Conservation (phyloP, 139 green algal genomes). For the Picochlorum sp. region DNA sequence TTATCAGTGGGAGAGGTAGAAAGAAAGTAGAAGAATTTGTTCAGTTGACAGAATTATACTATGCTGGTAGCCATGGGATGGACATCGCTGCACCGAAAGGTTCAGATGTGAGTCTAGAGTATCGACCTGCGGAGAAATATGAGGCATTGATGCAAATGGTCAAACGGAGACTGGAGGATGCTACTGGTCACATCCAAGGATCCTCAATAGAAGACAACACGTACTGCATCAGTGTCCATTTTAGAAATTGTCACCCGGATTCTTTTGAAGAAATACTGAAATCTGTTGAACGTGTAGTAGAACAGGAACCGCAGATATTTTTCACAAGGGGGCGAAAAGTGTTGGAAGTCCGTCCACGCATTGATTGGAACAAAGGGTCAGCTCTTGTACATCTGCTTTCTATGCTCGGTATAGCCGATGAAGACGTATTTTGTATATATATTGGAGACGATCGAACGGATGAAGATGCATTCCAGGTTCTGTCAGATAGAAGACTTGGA, state of each 20-base stretch:
- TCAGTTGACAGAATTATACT: slow-evolving; percentile 86
- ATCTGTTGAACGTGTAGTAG: slow-evolving; percentile 44
- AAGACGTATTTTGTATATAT: slow-evolving; percentile 80
- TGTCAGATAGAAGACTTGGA: slow-evolving; percentile 18
- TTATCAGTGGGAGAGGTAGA: slow-evolving; percentile 83
- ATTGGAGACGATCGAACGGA: slow-evolving; percentile 96
- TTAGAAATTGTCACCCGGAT: slow-evolving; percentile 67
- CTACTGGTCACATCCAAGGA: slow-evolving; percentile 56
- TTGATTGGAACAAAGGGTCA: slow-evolving; percentile 95
- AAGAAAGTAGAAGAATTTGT: slow-evolving; percentile 93
- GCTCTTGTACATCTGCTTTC: slow-evolving; percentile 84
- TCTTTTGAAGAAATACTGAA: slow-evolving; percentile 50
- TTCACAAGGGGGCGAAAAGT: slow-evolving; percentile 84
- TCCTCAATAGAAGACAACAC: slow-evolving; percentile 93
- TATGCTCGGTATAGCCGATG: slow-evolving; percentile 55
- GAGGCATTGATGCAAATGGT: slow-evolving; percentile 73
- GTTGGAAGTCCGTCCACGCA: slow-evolving; percentile 80
- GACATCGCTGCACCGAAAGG: slow-evolving; percentile 79
- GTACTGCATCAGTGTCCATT: slow-evolving; percentile 92
- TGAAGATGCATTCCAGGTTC: slow-evolving; percentile 88
- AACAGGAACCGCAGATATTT: slow-evolving; percentile 37
- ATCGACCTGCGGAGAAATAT: slow-evolving; percentile 78
- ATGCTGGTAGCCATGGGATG: slow-evolving; percentile 94
- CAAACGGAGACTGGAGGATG: slow-evolving; percentile 34
- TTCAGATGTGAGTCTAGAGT: slow-evolving; percentile 7